Conservation (phyloP, 1,284 basidiomycete genomes). For the Boletus sp. region DNA sequence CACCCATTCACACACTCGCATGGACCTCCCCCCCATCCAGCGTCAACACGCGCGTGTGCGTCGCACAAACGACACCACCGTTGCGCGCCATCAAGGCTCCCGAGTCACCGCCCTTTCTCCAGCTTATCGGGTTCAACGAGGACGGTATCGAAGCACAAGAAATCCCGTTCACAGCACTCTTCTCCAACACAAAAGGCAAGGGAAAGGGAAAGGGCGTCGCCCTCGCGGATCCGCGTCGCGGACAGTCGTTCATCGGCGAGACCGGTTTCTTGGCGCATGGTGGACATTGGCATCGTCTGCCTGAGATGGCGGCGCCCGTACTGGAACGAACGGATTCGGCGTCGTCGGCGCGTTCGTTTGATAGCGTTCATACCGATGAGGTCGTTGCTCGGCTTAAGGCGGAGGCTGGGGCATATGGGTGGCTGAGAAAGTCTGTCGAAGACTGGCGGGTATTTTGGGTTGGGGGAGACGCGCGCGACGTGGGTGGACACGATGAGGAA, state of each 20-base stretch:
- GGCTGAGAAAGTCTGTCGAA: slow-evolving; percentile 63
- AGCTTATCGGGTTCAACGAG: slow-evolving; percentile 65
- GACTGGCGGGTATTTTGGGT: slow-evolving; percentile 81
- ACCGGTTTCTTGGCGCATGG: slow-evolving; percentile 62
- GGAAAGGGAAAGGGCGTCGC: slow-evolving; percentile 40
- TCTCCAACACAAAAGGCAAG: slow-evolving; percentile 22
- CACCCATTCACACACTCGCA: slow-evolving; percentile 52
- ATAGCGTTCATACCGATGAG: slow-evolving; percentile 54
- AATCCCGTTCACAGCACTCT: slow-evolving; percentile 41
- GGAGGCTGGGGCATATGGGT: slow-evolving; percentile 69
- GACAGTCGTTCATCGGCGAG: slow-evolving; percentile 61
- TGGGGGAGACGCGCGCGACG: slow-evolving; percentile 49
- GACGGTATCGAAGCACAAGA: slow-evolving; percentile 73
- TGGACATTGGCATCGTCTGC: slow-evolving; percentile 66
- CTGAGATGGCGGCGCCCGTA: slow-evolving; percentile 35
- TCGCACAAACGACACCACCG: slow-evolving; percentile 19
- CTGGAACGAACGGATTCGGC: slow-evolving; percentile 43
- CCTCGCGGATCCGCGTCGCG: slow-evolving; percentile 49
- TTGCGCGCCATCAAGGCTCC: background rate
- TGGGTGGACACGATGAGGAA: slow-evolving; percentile 20
- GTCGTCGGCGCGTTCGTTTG: slow-evolving; percentile 44
- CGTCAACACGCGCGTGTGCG: slow-evolving; percentile 52
- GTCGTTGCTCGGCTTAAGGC: slow-evolving; percentile 42
- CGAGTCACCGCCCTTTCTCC: slow-evolving; percentile 46
- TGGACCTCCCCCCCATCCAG: slow-evolving; percentile 62